Base-by-base conservation (phyloP, 306 rosid species). In the Ceratonia siliqua region DNA sequence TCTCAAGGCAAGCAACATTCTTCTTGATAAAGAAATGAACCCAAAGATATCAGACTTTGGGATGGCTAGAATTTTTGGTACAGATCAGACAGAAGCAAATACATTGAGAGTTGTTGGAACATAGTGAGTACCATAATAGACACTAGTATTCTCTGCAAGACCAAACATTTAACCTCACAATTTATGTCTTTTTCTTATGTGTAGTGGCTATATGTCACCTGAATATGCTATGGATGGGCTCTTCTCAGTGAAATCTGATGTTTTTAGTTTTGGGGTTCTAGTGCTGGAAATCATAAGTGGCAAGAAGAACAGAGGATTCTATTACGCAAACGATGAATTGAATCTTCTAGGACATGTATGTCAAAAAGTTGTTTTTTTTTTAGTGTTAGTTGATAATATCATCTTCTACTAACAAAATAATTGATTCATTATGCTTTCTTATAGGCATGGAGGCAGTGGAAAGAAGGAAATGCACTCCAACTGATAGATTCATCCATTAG, bases 21-120 rank as follows among this genome's bases (percentile, higher is more conserved):
- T 91, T 25, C 92, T 91, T 11, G 95, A 91, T 22, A 74, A 35
- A 58, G 89, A 89, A 22, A 79, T 89, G 87, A 86, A 81, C 3
- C 97, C 97, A 8, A 91, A 86, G 70, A 91, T 89, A 64, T 91
- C 95, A 0, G 97, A 91, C 27, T 91, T 91, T 76, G 97, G 97
- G 3, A 89, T 91, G 95, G 97, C 95, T 7, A 85, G 92, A 75
- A 89, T 89, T 17, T 91, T 91, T 39, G 82, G 88, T 12, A 69
- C 85, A 2, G 81, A 91, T 78, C 95, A 91, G 24, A 86, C 86
- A 27, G 91, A 89, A 77, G 94, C 92, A 9, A 87, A 91, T 79
- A 91, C 97, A 27, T 33, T 49, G 54, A 87, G 88, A 79, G 88
- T 91, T 3, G 97, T 91, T 15, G 97, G 95, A 81, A 89, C 95